Base-by-base conservation (phyloP, 2,329 filamentous ascomycete genomes). In the Alternaria novae-zelandiae region DNA sequence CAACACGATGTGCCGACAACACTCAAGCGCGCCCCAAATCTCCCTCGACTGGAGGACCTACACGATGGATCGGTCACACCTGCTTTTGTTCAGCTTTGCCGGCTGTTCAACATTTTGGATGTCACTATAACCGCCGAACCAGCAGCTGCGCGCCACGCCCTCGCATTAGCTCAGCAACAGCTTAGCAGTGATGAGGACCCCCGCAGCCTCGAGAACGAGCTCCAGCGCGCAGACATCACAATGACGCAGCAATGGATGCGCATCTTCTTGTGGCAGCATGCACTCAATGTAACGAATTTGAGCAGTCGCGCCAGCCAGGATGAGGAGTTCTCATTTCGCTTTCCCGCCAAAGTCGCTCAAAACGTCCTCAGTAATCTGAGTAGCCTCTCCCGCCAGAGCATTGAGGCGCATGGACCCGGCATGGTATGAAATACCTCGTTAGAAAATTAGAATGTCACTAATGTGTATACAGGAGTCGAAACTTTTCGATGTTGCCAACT, bases 221-320 rank as follows among this genome's bases (percentile, higher is more conserved):
- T 79, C 7, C 75, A 78, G 54, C 70, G 77, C n/a, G 77, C 76
- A 9, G 76, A 79, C 36, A 79, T 79, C 6, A 76, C 75, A 0
- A 78, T 79, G 75, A 79, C 77, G 3, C 77, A 79, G 45, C 77
- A 79, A 51, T 79, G 77, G 77, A 78, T 79, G 77, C 72, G 77
- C 7, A 78, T 79, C 4, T 78, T 77, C 58, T 51, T 79, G 4
- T 79, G 77, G 77, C 77, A 79, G 54, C 74, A 78, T 62, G 75
- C 77, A n/a, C 61, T 79, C 17, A 71, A 73, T 21, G 76, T 79
- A 4, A 79, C 76, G 5, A 78, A 72, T 30, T 32, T 79, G 21
- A 74, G 74, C 47, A 74, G 74, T 25, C 67, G 65, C 21, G 43
- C 60, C 9, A 65, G 73, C 17, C 70, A 73, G 26, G 67, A 76